phyloP scores from a whole-genome alignment of 1,284 basidiomycete species.

The Fistulinella cinereoalba region DNA sequence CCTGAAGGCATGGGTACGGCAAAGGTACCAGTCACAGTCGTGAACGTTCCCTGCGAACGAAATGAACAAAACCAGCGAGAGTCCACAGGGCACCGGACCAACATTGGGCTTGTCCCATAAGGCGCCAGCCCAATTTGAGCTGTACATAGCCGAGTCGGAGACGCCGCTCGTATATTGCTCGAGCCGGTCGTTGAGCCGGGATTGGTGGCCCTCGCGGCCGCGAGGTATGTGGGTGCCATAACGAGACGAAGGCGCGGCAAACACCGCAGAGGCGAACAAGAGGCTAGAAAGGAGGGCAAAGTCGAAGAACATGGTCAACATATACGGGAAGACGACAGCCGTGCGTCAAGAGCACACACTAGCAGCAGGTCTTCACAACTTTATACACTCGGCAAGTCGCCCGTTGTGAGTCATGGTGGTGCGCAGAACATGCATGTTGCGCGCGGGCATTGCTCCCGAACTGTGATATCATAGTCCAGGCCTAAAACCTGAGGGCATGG shows the following conservation, averaged over 20 bases:
- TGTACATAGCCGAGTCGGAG: neutral
- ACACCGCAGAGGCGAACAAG: neutral
- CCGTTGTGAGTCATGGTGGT: neutral
- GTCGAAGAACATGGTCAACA: neutral
- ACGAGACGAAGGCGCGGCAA: neutral
- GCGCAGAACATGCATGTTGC: neutral
- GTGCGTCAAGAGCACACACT: neutral
- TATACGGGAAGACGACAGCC: neutral
- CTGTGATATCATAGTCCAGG: no score
- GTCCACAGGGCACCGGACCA: neutral
- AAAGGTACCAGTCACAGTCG: neutral
- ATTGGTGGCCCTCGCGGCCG: neutral
- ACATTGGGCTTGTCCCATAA: neutral
- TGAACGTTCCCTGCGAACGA: neutral
- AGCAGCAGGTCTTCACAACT: no score
- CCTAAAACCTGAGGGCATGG: neutral
- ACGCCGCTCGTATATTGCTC: neutral
- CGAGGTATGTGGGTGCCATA: slow-evolving; percentile 1
- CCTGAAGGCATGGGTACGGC: neutral
- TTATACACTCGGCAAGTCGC: no score
- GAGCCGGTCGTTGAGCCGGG: neutral
- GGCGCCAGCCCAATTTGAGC: neutral
- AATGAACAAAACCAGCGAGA: no score
- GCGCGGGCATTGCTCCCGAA: no score
- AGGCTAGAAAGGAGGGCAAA: neutral